These are phyloP conservation scores for Cercospora sesami DNA, from an alignment of 2,329 filamentous ascomycete genomes.

Conservation along the genomic window DNA sequence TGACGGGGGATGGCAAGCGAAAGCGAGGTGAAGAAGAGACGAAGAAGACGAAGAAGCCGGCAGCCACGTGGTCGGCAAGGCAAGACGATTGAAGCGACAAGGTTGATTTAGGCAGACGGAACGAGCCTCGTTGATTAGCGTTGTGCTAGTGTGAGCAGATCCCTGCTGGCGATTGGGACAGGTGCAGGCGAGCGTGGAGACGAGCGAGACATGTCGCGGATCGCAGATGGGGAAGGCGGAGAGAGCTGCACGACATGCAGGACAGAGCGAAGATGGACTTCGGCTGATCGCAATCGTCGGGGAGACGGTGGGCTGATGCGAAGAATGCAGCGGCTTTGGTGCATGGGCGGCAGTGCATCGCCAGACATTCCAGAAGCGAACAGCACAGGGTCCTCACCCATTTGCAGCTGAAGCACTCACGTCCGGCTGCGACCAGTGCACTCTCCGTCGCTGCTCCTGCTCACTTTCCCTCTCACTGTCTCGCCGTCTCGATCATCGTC, in stretches of 20 bases:
- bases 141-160: background rate
- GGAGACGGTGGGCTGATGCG: background rate
- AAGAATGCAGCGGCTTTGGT: background rate
- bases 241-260: background rate
- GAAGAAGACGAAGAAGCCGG: background rate
- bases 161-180: background rate
- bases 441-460: no score
- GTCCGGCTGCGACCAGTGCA: background rate
- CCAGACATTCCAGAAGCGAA: background rate
- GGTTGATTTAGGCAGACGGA: background rate
- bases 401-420: background rate
- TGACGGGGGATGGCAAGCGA: background rate
- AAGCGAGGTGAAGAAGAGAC: background rate
- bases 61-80: background rate
- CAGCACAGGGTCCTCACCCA: background rate
- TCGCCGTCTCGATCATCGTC: background rate
- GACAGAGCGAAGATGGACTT: background rate
- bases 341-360: background rate
- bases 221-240: background rate
- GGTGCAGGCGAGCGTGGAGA: background rate
- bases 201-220: background rate
- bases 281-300: background rate
- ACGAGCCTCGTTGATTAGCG: background rate
- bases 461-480: background rate
- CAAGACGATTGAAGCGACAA: background rate